Percentiles rank a stretch among this genome's conserved stretches.
These are phyloP conservation scores for Trametes cingulata DNA, from an alignment of 768 basidiomycete species.

Conservation along the genomic window DNA sequence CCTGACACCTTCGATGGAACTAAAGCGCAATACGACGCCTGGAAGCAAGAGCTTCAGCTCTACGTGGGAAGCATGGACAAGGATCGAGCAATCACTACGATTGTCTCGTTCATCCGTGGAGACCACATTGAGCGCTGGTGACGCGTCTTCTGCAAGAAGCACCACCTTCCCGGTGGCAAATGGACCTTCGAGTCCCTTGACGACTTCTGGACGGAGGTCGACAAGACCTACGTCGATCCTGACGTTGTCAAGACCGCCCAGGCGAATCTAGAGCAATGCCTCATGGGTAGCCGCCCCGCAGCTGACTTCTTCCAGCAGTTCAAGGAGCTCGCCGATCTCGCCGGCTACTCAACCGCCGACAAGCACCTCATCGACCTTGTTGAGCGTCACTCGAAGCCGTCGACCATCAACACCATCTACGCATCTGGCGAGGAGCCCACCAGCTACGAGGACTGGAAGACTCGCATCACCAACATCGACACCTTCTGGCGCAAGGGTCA, in stretches of 20 bases:
- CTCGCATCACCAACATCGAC: not conserved
- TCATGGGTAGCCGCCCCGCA: not conserved
- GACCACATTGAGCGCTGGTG: not conserved
- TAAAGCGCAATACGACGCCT: no score
- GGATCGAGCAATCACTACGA: no score
- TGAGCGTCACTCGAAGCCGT: not conserved
- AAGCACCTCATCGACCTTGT: not conserved
- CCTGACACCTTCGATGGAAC: no score
- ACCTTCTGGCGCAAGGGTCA: not conserved
- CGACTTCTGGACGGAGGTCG: not conserved
- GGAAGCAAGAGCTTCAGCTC: no score
- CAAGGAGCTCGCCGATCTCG: not conserved
- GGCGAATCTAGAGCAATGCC: not conserved
- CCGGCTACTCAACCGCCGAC: not conserved
- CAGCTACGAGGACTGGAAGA: not conserved
- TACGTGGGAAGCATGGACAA: no score
- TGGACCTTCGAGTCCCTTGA: not conserved
- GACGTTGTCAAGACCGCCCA: not conserved
- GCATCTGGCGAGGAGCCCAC: not conserved
- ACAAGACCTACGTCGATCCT: not conserved
- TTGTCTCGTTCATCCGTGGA: not conserved
- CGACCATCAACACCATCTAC: not conserved
- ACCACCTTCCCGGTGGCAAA: not conserved
- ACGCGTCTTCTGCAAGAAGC: constrained; percentile 1
- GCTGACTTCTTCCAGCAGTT: constrained; percentile 8